Evolutionary conservation across 768 basidiomycete genomes (phyloP).

Genomic region (Clathrus columnatus): DNA sequence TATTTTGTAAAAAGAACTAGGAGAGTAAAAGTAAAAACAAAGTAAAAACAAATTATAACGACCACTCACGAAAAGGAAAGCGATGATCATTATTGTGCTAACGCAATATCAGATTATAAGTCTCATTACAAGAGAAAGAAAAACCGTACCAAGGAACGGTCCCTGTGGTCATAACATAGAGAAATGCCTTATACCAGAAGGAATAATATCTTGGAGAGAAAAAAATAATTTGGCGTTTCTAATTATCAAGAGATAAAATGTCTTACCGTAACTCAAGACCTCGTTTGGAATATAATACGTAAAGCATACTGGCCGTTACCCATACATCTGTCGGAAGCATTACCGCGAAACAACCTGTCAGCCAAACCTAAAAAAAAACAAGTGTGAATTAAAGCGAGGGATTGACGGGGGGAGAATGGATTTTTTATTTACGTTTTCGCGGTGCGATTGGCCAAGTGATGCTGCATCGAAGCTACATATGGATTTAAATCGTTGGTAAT

Average conservation of each 20-base stretch:
- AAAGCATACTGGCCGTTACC: background rate
- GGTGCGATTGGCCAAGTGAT: background rate
- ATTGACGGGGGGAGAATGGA: background rate
- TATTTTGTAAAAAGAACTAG: background rate
- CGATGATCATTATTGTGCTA: background rate
- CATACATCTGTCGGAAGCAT: background rate
- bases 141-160: background rate
- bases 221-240: background rate
- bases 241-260: background rate
- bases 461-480: background rate
- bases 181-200: background rate
- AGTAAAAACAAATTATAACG: no score
- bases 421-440: background rate
- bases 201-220: background rate
- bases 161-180: background rate
- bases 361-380: background rate
- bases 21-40: background rate
- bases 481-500: background rate
- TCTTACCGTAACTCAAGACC: background rate
- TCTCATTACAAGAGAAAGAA: background rate
- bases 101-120: background rate
- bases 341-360: background rate
- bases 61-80: constrained; percentile 4
- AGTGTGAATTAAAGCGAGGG: background rate
- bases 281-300: background rate